Evolutionary conservation across 768 basidiomycete species (phyloP).

Genomic region (Boletus rubescentipes): DNA sequence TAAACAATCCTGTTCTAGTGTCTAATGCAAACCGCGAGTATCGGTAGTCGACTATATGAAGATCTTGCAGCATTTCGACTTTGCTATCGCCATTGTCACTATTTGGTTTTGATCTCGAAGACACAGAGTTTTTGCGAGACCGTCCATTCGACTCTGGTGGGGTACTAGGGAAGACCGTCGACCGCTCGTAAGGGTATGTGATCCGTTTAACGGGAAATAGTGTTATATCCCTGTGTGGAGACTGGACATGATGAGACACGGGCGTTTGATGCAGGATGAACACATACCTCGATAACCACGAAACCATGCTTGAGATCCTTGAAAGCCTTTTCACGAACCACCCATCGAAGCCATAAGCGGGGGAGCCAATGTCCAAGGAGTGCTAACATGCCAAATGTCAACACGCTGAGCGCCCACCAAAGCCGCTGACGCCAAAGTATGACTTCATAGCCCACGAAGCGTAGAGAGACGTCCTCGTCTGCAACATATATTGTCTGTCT

Average conservation of each 20-base stretch:
- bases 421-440: slow-evolving; percentile 57
- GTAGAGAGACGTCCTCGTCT: slow-evolving; percentile 88
- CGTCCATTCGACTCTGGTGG: slow-evolving; percentile 31
- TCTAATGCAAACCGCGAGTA: slow-evolving; percentile 91
- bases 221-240: slow-evolving; percentile 78
- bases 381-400: slow-evolving; percentile 69
- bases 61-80: slow-evolving; percentile 42
- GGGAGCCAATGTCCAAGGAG: slow-evolving; percentile 95
- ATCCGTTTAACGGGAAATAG: slow-evolving; percentile 70
- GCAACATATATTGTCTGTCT: slow-evolving; percentile 82
- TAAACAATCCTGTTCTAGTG: slow-evolving; percentile 77
- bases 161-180: slow-evolving; percentile 68
- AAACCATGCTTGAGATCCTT: slow-evolving; percentile 66
- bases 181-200: slow-evolving; percentile 72
- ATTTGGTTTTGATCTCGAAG: slow-evolving; percentile 32
- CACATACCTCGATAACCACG: slow-evolving; percentile 85
- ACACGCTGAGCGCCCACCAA: slow-evolving; percentile 70
- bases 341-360: slow-evolving; percentile 85
- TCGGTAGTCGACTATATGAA: slow-evolving; percentile 84
- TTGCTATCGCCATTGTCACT: slow-evolving; percentile 32
- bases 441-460: slow-evolving; percentile 83
- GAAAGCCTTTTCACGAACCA: slow-evolving; percentile 81
- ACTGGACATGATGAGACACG: slow-evolving; percentile 49
- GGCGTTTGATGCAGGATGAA: background rate
- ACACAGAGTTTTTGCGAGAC: slow-evolving; percentile 18